Conservation (phyloP, 83 land plant genomes). For the Picea abies region DNA sequence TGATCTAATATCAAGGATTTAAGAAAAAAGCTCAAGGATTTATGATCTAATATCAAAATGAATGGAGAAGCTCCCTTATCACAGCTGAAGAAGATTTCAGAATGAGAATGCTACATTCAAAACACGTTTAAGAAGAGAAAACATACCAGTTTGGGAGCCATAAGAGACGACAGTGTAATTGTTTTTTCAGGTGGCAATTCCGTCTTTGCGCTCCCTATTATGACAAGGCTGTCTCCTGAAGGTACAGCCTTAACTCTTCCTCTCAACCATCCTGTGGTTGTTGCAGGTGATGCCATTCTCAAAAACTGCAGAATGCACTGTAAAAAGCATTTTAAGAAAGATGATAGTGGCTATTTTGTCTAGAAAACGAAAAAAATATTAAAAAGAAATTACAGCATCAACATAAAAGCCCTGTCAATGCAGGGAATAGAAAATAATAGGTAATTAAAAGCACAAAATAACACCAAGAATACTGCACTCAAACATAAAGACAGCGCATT, state of each 20-base stretch:
- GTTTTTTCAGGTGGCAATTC: conserved; percentile 91
- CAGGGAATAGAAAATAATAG: too few species aligned
- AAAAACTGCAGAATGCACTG: too few species aligned
- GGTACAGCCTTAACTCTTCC: conserved; percentile 95
- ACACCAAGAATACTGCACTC: not conserved
- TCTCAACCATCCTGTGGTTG: conserved; percentile 56
- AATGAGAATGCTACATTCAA: not conserved
- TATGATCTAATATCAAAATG: not conserved
- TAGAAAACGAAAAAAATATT: too few species aligned
- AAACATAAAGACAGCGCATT: not conserved
- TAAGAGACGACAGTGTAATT: conserved; percentile 81
- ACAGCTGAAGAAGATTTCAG: not conserved
- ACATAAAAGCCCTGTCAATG: too few species aligned
- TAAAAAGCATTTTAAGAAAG: too few species aligned
- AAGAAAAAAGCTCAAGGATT: too few species aligned
- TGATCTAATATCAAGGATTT: too few species aligned
- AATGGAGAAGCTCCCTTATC: not conserved
- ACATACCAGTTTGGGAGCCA: conserved; percentile 90
- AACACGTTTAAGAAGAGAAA: not conserved
- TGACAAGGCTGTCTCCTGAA: conserved; percentile 87
- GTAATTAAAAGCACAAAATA: too few species aligned
- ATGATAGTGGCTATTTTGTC: too few species aligned
- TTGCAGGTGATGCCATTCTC: too few species aligned
- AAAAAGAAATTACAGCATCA: too few species aligned
- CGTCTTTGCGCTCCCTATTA: conserved; percentile 64